Base-by-base conservation (phyloP, 495 filamentous ascomycete genomes). In the Jackrogersella minutella region DNA sequence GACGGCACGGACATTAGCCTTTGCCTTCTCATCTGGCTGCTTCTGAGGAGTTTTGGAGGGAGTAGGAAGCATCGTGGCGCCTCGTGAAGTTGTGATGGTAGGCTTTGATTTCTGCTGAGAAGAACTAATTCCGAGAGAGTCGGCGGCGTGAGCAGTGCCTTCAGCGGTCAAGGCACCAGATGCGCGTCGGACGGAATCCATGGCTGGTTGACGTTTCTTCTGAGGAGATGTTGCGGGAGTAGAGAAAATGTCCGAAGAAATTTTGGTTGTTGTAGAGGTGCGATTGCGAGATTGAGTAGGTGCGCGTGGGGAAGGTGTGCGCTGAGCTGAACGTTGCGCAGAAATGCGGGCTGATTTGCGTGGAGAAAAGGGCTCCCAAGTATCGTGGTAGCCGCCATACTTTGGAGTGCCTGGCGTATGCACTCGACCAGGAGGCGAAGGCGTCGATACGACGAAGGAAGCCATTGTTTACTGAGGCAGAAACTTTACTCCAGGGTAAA, bases 11-110 rank as follows among this genome's bases (percentile, higher is more conserved):
- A 92, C 79, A 22, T 88, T 84, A 31, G 79, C 79, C 56, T 84
- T 79, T 21, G 73, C 66, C 67, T 80, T 72, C 52, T 78, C 74
- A 3, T 85, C 78, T 5, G 86, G 86, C 62, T 88, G 87, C 78
- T 90, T 91, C 53, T 86, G 85, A 0, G 95, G 95, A 1, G 94
- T 97, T 77, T 97, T 99, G 47, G 86, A 87, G 9, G 95, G 95
- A 9, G 95, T 98, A 3, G 93, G 93, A 47, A 97, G 84, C 81
- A 91, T 91, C 14, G 79, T 79, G 8, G 78, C 59, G 31, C 21
- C 21, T 44, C 57, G 69, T 59, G 3, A 16, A 37, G 62, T 4
- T 60, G 70, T 3, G 0, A 47, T 3, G 65, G 28, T 41, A n/a
- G 41, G 16, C 22, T 59, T 64, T 17, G 52, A n/a, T 59, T 78